Conservation (phyloP, 2,329 filamentous ascomycete genomes). For the Arthroderma sp. region DNA sequence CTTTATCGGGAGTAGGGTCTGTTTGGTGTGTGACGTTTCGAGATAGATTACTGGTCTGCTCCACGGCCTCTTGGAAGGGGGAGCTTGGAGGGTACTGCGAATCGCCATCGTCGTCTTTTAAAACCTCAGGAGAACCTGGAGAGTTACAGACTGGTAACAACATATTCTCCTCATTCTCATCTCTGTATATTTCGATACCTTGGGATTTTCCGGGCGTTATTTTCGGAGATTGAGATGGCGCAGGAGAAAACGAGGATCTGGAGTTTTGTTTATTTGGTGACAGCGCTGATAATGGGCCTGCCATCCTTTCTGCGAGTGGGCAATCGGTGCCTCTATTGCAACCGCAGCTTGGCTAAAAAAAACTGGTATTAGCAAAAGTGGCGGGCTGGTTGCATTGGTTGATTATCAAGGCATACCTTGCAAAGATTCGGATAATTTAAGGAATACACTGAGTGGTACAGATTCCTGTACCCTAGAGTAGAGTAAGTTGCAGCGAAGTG, state of each 20-base stretch:
- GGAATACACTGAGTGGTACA: no score
- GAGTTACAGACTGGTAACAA: constrained; percentile 1
- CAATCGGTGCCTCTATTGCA: no score
- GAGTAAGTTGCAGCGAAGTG: no score
- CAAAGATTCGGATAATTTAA: no score
- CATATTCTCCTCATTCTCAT: not conserved
- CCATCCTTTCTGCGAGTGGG: not conserved
- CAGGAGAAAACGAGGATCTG: not conserved
- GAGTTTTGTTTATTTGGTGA: constrained; percentile 1
- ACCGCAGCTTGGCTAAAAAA: no score
- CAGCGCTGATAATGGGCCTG: constrained; percentile 1
- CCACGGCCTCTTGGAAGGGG: constrained; percentile 22
- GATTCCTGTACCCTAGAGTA: no score
- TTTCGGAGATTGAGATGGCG: not conserved
- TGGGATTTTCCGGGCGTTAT: not conserved
- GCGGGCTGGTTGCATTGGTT: no score
- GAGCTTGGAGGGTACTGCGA: constrained; percentile 19
- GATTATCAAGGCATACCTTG: no score
- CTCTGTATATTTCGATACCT: not conserved
- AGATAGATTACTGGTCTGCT: constrained; percentile 6
- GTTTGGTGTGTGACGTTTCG: constrained; percentile 9
- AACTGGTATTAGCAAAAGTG: no score
- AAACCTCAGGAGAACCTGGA: not conserved
- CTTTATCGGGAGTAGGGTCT: constrained; percentile 15
- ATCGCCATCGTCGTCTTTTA: constrained; percentile 10